Base-by-base conservation (phyloP, 331 rosid species). In the Malus hybrid region DNA sequence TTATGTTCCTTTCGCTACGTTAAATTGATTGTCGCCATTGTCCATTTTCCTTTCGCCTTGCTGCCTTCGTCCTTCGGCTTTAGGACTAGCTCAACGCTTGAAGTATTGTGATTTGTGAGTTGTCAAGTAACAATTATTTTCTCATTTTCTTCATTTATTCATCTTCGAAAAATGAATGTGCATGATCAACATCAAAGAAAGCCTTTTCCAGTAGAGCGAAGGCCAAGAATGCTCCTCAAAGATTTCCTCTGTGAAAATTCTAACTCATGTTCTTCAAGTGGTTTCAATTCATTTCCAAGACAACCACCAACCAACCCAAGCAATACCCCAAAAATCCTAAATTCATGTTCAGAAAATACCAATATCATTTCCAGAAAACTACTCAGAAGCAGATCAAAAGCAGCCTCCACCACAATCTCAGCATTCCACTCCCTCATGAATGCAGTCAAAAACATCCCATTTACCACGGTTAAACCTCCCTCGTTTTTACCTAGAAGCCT, bases 211-310 rank as follows among this genome's bases (percentile, higher is more conserved):
- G 77, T 79, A 59, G 89, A 87, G 64, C 65, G 79, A 20, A 81
- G 87, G 75, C 88, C 93, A 4, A 84, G 83, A 79, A 83, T 79
- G 86, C 88, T 76, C 80, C 89, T 93, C 54, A 93, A 83, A 76
- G 98, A 93, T 14, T 90, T 93, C 65, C 91, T 93, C 61, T 79
- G 68, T 16, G 96, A 93, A 46, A 84, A 63, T 46, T 72, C 80
- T 54, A 79, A 20, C 60, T 87, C 93, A 8, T 83, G 82, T 33
- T 62, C 93, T 67, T 88, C 97, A 12, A 65, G 80, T 33, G 88
- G 88, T 0, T 90, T 90, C 88, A 81, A 85, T 80, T 85, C 90
- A 18, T 68, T 85, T 73, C 91, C 89, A 10, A 84, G 92, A 74
- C 82, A 68, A 28, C 76, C 67, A 33, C 75, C 78, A 62, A 18